phyloP scores from a whole-genome alignment of 257 asterid species.

The Solanum chilense region DNA sequence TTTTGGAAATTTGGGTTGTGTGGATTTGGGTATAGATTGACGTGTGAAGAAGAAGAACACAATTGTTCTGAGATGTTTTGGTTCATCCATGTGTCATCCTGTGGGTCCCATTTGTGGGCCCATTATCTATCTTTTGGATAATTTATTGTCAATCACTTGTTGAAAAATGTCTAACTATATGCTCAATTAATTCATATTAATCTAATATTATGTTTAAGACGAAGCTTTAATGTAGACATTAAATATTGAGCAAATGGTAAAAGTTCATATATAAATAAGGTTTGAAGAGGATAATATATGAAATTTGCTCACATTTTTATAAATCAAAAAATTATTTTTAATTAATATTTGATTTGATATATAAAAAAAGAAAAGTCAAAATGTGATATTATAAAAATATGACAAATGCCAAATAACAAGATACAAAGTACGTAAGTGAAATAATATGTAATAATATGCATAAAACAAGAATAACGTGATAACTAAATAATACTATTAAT shows the following conservation, averaged over 20 bases:
- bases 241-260: too few species aligned
- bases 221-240: too few species aligned
- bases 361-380: too few species aligned
- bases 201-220: too few species aligned
- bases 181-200: not conserved
- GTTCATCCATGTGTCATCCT: slow-evolving; percentile 9
- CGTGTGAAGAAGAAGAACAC: slow-evolving; percentile 9
- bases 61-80: not conserved
- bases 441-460: too few species aligned
- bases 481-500: too few species aligned
- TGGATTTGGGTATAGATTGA: slow-evolving; percentile 12
- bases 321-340: too few species aligned
- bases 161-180: not conserved
- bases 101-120: not conserved
- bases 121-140: not conserved
- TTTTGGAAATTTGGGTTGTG: not conserved
- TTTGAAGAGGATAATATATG: fast-evolving
- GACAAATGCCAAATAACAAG: not conserved
- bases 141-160: not conserved
- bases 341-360: too few species aligned
- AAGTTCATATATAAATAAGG: fast-evolving
- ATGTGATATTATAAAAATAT: too few species aligned
- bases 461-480: not conserved
- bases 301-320: too few species aligned
- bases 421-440: not conserved